Evolutionary conservation across 257 asterid genomes (phyloP).

Genomic region (Phtheirospermum japonicum): DNA sequence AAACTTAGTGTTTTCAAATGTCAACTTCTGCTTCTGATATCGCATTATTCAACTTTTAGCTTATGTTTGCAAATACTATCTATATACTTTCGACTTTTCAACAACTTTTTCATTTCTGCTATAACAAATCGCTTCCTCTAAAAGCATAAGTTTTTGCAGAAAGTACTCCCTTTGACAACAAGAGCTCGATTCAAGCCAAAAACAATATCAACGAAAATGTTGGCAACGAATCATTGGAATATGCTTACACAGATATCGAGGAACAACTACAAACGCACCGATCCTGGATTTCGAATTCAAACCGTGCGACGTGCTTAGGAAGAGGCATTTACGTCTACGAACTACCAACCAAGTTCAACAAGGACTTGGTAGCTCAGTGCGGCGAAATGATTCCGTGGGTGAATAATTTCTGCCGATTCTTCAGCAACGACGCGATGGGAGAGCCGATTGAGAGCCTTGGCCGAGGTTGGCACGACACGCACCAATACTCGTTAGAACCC

Average conservation of each 20-base stretch:
- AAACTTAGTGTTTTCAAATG: too few relatives aligned
- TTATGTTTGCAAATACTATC: too few relatives aligned
- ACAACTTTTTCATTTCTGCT: too few relatives aligned
- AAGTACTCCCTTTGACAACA: background rate
- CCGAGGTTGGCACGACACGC: conserved; percentile 56
- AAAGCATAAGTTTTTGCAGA: background rate
- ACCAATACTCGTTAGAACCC: conserved; percentile 69
- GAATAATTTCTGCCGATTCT: conserved; percentile 40
- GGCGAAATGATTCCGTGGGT: conserved; percentile 55
- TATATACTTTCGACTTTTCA: too few relatives aligned
- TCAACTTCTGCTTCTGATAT: background rate
- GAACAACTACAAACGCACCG: conserved; percentile 47
- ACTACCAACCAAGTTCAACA: conserved; percentile 67
- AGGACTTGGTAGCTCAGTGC: conserved; percentile 50
- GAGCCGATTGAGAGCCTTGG: conserved; percentile 49
- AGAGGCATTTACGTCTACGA: conserved; percentile 61
- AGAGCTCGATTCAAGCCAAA: background rate
- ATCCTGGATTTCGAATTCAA: conserved; percentile 42
- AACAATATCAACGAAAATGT: background rate
- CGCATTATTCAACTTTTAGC: too few relatives aligned
- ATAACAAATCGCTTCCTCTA: too few relatives aligned
- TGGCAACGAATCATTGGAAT: background rate
- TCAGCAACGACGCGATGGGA: conserved; percentile 52
- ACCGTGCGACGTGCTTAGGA: conserved; percentile 38
- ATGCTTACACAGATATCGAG: conserved; percentile 41